phyloP scores from a whole-genome alignment of 2,329 filamentous ascomycete species.

The Atkinsonella texensis region DNA sequence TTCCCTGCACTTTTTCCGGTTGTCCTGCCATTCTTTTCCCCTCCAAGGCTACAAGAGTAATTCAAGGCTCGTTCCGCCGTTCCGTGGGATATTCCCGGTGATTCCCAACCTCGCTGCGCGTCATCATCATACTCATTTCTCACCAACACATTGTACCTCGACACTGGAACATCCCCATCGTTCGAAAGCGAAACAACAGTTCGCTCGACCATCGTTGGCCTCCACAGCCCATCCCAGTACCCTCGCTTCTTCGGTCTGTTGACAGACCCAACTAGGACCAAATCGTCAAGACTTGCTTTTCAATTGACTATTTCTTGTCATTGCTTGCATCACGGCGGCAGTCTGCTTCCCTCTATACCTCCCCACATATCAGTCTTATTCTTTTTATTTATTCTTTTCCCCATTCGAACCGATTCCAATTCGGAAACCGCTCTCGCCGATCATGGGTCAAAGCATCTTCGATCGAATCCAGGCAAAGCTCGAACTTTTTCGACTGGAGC shows the following conservation, averaged over 20 bases:
- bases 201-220: background rate
- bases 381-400: conserved; percentile 1
- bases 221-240: background rate
- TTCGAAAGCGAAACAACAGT: background rate
- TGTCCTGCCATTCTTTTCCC: background rate
- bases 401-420: background rate
- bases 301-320: background rate
- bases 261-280: background rate
- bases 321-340: background rate
- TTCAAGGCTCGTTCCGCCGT: background rate
- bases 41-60: background rate
- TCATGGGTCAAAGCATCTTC: conserved; percentile 40
- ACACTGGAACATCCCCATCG: background rate
- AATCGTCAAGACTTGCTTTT: background rate
- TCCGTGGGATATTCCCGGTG: conserved; percentile 2
- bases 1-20: background rate
- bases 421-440: conserved; percentile 9
- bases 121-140: background rate
- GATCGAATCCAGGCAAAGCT: conserved; percentile 56
- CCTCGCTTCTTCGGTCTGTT: background rate
- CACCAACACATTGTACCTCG: background rate
- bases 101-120: background rate
- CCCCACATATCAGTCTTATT: background rate
- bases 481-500: conserved; percentile 89
- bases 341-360: background rate